phyloP scores from a whole-genome alignment of 1,139 yeast species.

The Wickerhamiella pararugosa region DNA sequence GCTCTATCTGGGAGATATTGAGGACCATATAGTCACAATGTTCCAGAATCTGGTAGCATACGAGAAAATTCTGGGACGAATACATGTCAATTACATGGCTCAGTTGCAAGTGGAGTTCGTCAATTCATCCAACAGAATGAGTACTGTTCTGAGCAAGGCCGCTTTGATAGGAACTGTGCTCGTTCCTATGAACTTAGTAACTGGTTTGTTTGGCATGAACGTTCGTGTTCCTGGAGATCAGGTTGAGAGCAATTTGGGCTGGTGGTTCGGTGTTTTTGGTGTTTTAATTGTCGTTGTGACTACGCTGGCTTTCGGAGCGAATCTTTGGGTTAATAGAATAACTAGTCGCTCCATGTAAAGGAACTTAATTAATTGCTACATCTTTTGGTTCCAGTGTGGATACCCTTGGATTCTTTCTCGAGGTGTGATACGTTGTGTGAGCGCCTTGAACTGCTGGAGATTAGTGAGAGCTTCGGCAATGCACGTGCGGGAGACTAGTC shows the following conservation, averaged over 20 bases:
- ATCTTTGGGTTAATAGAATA: constrained; percentile 5
- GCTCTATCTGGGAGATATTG: constrained; percentile 87
- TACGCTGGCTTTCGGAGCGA: constrained; percentile 20
- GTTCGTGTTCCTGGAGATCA: constrained; percentile 67
- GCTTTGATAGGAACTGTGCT: constrained; percentile 82
- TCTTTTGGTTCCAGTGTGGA: too few relatives aligned
- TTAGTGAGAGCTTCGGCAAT: too few relatives aligned
- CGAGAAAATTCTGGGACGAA: constrained; percentile 83
- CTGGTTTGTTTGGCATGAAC: constrained; percentile 95
- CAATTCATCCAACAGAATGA: constrained; percentile 66
- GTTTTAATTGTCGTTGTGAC: constrained; percentile 30
- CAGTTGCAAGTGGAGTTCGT: constrained; percentile 89
- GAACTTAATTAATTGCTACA: too few relatives aligned
- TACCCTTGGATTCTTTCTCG: too few relatives aligned
- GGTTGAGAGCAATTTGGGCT: constrained; percentile 29
- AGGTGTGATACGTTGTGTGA: too few relatives aligned
- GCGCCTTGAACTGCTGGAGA: too few relatives aligned
- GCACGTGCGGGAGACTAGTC: too few relatives aligned
- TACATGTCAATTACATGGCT: constrained; percentile 85
- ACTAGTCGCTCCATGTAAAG: neutral
- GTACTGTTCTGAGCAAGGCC: constrained; percentile 76
- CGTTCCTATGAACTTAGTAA: constrained; percentile 76
- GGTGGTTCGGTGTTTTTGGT: constrained; percentile 59
- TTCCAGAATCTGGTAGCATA: constrained; percentile 76
- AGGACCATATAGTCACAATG: constrained; percentile 95